Percentiles rank a stretch among this genome's conserved stretches.
These are phyloP conservation scores for Penicillium angulare DNA, from an alignment of 495 filamentous ascomycete genomes.

Conservation along the genomic window DNA sequence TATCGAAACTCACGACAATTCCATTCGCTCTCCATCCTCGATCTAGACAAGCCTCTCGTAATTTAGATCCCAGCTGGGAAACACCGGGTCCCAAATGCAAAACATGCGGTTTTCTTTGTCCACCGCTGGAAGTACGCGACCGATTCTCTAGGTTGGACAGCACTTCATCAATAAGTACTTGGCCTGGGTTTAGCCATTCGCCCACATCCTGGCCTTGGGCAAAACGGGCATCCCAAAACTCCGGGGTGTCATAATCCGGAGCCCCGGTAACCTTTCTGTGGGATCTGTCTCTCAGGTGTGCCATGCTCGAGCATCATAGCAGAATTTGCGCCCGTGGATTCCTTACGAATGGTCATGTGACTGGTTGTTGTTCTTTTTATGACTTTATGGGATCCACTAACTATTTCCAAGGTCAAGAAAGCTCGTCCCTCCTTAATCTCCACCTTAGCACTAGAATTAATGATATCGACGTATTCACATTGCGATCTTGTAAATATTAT, in stretches of 20 bases:
- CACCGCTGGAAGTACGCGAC: neutral
- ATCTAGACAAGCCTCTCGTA: slow-evolving; percentile 30
- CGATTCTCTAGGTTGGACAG: slow-evolving; percentile 27
- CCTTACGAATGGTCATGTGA: slow-evolving; percentile 1
- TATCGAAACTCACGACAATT: slow-evolving; percentile 33
- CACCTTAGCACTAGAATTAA: too few relatives aligned
- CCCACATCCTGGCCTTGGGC: slow-evolving; percentile 41
- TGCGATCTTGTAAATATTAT: too few relatives aligned
- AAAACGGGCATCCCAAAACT: slow-evolving; percentile 41
- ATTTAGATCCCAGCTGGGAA: slow-evolving; percentile 34
- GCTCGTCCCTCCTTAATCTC: too few relatives aligned
- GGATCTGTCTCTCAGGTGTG: slow-evolving; percentile 5
- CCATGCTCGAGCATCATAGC: slow-evolving; percentile 1
- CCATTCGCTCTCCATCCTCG: slow-evolving; percentile 31
- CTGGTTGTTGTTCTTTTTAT: too few relatives aligned
- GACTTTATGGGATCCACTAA: too few relatives aligned
- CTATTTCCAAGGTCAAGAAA: too few relatives aligned
- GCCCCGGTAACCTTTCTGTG: slow-evolving; percentile 29
- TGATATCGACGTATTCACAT: too few relatives aligned
- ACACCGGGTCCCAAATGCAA: slow-evolving; percentile 44
- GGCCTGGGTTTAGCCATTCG: slow-evolving; percentile 45
- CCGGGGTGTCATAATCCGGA: slow-evolving; percentile 40
- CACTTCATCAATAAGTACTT: slow-evolving; percentile 30
- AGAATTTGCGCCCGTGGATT: neutral
- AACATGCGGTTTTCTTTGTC: slow-evolving; percentile 24